Evolutionary conservation across 2,329 filamentous ascomycete species (phyloP), one percentile per base, ranked within the genome.

Genomic region (Pseudogymnoascus sp.): DNA sequence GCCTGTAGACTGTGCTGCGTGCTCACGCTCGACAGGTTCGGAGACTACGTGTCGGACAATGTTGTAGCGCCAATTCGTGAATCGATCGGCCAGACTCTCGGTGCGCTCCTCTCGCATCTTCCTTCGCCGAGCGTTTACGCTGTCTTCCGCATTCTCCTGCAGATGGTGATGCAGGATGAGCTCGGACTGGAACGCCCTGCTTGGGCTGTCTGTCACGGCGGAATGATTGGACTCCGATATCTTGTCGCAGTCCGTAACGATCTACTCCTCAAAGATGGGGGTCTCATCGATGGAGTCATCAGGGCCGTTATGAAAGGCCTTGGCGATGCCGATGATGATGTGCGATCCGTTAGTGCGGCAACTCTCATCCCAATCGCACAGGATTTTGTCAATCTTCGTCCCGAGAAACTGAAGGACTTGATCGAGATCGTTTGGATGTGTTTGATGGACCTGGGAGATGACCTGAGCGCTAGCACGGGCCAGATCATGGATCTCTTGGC

Each of bases 381-480:
- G 71, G 94, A 99, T 70, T 95, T 97, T 68, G 92, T 97, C 67
- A 86, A 86, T 37, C 84, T 96, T 73, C 88, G 93, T 14, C 88
- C 91, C 14, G 81, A 81, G 35, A 86, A 90, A 43, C 80, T 99
- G 33, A 86, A 92, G 64, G 81, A 83, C 30, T 84, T 99, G 38
- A 96, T 97, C 73, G 88, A 89, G 70, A 96, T 97, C 63, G 92
- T 99, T 28, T 99, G 94, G 94, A 90, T 96, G 70, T 97, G 94
- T 76, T 79, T 99, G 22, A 96, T 93, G 3, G 95, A 96, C 71
- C 79, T 99, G n/a, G 92, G 93, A 66, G 94, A 99, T 71, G 94
- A 99, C 71, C 81, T 99, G 16, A 97, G 92, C 73, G 94, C 94
- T 3, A 97, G 94, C 73, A 99, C 95, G 8, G 94, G 94, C 57